These are phyloP conservation scores for Monilinia aucupariae DNA, from an alignment of 2,329 filamentous ascomycete genomes.

Conservation along the genomic window DNA sequence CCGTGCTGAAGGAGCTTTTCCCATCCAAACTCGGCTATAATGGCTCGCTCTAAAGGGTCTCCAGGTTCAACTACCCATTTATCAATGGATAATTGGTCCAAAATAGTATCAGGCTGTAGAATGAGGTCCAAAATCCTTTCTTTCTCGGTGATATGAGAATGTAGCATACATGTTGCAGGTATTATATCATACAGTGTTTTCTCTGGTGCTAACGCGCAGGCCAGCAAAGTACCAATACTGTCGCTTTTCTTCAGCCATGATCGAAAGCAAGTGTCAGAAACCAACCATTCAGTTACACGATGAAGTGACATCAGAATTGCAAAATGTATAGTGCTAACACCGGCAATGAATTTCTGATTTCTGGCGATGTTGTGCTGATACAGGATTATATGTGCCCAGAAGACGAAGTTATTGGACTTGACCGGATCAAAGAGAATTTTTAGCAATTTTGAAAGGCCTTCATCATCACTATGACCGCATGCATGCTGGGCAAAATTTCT, in stretches of 20 bases:
- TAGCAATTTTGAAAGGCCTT: not conserved
- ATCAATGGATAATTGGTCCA: not conserved
- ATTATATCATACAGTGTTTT: fast-evolving
- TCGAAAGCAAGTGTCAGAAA: not conserved
- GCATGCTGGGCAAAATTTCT: not conserved
- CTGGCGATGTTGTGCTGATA: not conserved
- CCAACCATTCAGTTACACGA: not conserved
- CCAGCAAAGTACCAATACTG: not conserved
- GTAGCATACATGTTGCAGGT: fast-evolving
- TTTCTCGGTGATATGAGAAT: not conserved
- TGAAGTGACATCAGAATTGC: not conserved
- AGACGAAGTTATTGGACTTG: not conserved
- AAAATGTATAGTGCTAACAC: not conserved
- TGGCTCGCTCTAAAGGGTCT: not conserved
- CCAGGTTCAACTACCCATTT: not conserved
- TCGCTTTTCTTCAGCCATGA: not conserved
- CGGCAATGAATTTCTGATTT: not conserved
- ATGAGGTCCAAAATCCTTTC: not conserved
- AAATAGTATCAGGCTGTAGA: fast-evolving
- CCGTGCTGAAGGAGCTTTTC: not conserved
- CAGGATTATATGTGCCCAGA: not conserved
- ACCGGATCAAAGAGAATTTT: not conserved
- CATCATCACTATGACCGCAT: not conserved
- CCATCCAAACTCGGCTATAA: not conserved
- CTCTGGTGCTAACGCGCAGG: not conserved